These are phyloP conservation scores for Luffa acutangula DNA, from an alignment of 306 rosid genomes.

Conservation along the genomic window DNA sequence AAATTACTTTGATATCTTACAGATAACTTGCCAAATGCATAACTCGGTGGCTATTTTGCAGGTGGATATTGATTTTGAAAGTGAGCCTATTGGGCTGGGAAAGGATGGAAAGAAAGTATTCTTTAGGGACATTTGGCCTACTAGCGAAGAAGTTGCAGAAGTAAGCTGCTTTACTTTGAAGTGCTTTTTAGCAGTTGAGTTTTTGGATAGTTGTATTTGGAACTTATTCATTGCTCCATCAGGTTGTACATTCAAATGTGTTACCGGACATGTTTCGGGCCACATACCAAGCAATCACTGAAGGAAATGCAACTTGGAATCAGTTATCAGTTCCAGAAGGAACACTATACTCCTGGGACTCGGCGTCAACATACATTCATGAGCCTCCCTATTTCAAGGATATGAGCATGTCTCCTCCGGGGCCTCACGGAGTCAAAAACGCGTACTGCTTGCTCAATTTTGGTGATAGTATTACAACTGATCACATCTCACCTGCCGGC, in stretches of 20 bases:
- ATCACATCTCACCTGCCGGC: slow-evolving; percentile 98
- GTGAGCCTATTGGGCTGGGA: slow-evolving; percentile 67
- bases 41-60: slow-evolving; percentile 24
- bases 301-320: slow-evolving; percentile 95
- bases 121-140: slow-evolving; percentile 89
- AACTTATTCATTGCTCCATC: not conserved
- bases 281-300: slow-evolving; percentile 82
- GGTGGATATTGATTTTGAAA: slow-evolving; percentile 84
- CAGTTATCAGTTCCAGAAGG: slow-evolving; percentile 72
- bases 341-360: slow-evolving; percentile 83
- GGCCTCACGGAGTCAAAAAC: slow-evolving; percentile 63
- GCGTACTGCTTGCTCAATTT: slow-evolving; percentile 93
- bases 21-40: not conserved
- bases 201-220: not conserved
- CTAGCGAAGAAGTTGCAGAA: slow-evolving; percentile 71
- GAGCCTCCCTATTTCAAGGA: slow-evolving; percentile 82
- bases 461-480: slow-evolving; percentile 96
- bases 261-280: slow-evolving; percentile 88
- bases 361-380: slow-evolving; percentile 75
- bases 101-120: slow-evolving; percentile 63
- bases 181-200: not conserved
- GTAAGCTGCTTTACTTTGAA: slow-evolving; percentile 30
- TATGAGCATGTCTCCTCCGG: slow-evolving; percentile 96
- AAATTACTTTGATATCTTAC: not conserved
- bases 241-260: slow-evolving; percentile 91